Base-by-base conservation (phyloP, 768 basidiomycete species). In the Clitopilus hobsonii region DNA sequence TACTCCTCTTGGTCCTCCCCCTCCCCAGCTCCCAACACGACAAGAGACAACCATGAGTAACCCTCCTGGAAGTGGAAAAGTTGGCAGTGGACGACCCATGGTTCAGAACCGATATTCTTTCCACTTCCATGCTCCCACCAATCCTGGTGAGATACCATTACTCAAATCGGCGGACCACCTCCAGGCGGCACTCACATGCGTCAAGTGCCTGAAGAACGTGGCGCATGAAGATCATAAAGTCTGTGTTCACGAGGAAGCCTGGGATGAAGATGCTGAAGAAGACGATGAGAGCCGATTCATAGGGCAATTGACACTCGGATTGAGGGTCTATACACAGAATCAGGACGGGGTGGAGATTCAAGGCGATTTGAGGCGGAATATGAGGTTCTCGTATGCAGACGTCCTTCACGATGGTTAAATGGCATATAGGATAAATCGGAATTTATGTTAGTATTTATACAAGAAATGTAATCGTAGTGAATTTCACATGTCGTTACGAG, bases 1-100 rank as follows among this genome's bases (percentile, higher is more conserved):
- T 13, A 48, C 47, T 14, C 47, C 60, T 18, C 50, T 52, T 22
- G 30, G 27, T 5, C 45, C 58, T 14, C 56, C 53, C 1, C 56
- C 59, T 8, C 45, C 27, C 3, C 41, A n/a, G n/a, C n/a, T 20
- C 48, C 8, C 22, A 27, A 49, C 48, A 11, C 32, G 32, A 14
- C 32, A 36, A 36, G 32, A 36, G n/a, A 49, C 48, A 6, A 16
- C 24, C 27, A 23, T 24, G 27, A 27, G 27, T 10, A 22, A 22
- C 23, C 16, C n/a, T n/a, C n/a, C 22, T 18, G 48, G 22, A 6
- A 16, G 11, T 22, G 48, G 27, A 49, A 49, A 27, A 10, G n/a
- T 2, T 23, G 23, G 16, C 22, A 22, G 48, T 49, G 5, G 48
- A 14, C 48, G n/a, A n/a, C 13, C 5, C 8, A 20, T 49, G 6